Conservation (phyloP, 805 yeast genomes). For the Saturnispora silvae region DNA sequence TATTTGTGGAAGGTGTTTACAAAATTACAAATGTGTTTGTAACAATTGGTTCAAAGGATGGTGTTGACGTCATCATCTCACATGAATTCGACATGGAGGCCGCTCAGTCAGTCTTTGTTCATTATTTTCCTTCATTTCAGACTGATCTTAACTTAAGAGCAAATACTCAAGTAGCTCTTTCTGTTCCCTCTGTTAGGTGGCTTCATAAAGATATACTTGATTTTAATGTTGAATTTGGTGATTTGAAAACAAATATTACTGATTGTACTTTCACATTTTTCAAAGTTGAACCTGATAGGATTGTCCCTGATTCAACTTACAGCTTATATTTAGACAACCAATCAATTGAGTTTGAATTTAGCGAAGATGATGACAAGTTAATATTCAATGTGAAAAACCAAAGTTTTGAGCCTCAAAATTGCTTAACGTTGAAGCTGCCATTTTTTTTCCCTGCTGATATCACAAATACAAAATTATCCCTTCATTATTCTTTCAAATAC, state of each 20-base stretch:
- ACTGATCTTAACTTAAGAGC: conserved; percentile 2
- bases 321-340: conserved; percentile 5
- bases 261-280: conserved; percentile 15
- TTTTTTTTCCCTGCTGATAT: conserved; percentile 28
- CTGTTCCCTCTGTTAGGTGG: conserved; percentile 17
- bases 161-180: conserved; percentile 17
- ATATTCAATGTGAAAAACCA: conserved; percentile 11
- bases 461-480: conserved; percentile 20
- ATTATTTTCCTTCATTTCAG: conserved; percentile 1
- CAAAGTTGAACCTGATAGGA: conserved; percentile 23
- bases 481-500: conserved; percentile 16
- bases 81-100: not conserved
- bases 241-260: conserved; percentile 9
- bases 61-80: conserved; percentile 1
- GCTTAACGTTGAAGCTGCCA: conserved; percentile 18
- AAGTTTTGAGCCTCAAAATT: conserved; percentile 8
- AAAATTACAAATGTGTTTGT: conserved; percentile 5
- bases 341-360: conserved; percentile 11
- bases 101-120: not conserved
- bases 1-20: conserved; percentile 4
- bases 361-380: conserved; percentile 11
- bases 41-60: conserved; percentile 1
- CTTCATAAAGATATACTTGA: conserved; percentile 22
- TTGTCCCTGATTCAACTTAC: conserved; percentile 16
- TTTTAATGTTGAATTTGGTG: conserved; percentile 16